phyloP scores from a whole-genome alignment of 2,329 filamentous ascomycete genomes.

The Akanthomyces lecanii region DNA sequence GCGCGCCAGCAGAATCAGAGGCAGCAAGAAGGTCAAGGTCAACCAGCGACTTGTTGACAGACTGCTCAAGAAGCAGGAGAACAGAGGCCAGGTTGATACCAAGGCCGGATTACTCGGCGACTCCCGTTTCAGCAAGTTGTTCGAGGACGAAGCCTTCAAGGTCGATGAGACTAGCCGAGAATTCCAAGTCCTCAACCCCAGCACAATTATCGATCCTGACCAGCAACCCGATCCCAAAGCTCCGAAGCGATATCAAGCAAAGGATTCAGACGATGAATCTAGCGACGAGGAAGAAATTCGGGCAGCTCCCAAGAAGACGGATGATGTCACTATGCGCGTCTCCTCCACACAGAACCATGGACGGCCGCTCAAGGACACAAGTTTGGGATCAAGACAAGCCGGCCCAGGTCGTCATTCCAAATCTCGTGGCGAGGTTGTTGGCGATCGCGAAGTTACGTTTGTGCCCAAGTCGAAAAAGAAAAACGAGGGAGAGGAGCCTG shows the following conservation, averaged over 20 bases:
- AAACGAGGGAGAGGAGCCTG: slow-evolving; percentile 36
- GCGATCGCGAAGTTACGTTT: slow-evolving; percentile 69
- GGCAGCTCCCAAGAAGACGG: slow-evolving; percentile 23
- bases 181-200: slow-evolving; percentile 85
- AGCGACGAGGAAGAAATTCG: slow-evolving; percentile 33
- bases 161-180: slow-evolving; percentile 87
- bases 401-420: slow-evolving; percentile 46
- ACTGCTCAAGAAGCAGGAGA: slow-evolving; percentile 61
- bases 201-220: slow-evolving; percentile 52
- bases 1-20: slow-evolving; percentile 87
- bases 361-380: slow-evolving; percentile 50
- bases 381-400: slow-evolving; percentile 53
- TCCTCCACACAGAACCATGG: slow-evolving; percentile 64
- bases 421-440: slow-evolving; percentile 47
- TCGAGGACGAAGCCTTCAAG: slow-evolving; percentile 88
- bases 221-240: slow-evolving; percentile 31
- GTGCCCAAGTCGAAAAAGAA: slow-evolving; percentile 56
- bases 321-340: slow-evolving; percentile 58
- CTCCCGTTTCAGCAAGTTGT: slow-evolving; percentile 80
- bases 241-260: slow-evolving; percentile 34
- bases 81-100: slow-evolving; percentile 53
- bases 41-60: slow-evolving; percentile 80
- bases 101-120: slow-evolving; percentile 71
- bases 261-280: slow-evolving; percentile 42
- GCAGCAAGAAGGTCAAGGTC: slow-evolving; percentile 96